Evolutionary conservation across 345 rosid species (phyloP).

Genomic region (Theobroma cacao): DNA sequence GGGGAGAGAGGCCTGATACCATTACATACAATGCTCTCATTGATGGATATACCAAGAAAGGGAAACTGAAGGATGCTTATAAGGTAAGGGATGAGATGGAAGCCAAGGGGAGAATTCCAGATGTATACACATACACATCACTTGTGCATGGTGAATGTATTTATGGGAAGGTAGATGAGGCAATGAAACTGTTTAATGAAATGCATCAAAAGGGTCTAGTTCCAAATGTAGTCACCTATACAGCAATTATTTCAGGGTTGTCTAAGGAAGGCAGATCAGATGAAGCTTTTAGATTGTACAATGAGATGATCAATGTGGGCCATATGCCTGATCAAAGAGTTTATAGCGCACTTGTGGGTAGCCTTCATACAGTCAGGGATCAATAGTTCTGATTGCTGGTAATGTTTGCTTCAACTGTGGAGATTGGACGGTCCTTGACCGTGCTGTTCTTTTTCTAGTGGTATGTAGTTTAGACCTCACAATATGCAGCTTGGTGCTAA

Average conservation of each 20-base stretch:
- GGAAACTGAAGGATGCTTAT: slow-evolving; percentile 63
- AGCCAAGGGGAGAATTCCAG: slow-evolving; percentile 42
- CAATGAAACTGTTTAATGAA: slow-evolving; percentile 58
- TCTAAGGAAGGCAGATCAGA: slow-evolving; percentile 75
- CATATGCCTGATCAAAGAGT: slow-evolving; percentile 61
- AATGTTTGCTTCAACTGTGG: slow-evolving; percentile 26
- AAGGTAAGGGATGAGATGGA: slow-evolving; percentile 58
- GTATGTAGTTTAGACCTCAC: neutral
- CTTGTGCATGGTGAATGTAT: slow-evolving; percentile 77
- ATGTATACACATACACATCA: slow-evolving; percentile 68
- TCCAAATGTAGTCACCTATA: slow-evolving; percentile 50
- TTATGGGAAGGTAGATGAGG: slow-evolving; percentile 58
- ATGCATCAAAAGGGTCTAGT: slow-evolving; percentile 48
- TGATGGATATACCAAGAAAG: slow-evolving; percentile 63
- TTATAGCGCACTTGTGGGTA: slow-evolving; percentile 65
- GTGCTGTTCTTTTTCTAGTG: neutral
- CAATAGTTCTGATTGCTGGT: neutral
- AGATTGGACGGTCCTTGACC: neutral
- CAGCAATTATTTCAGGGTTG: slow-evolving; percentile 64
- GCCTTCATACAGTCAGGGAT: slow-evolving; percentile 42
- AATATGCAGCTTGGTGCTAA: neutral
- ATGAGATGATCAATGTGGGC: slow-evolving; percentile 63
- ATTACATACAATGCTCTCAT: slow-evolving; percentile 67
- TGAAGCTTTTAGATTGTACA: slow-evolving; percentile 73
- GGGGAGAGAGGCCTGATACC: slow-evolving; percentile 48